A percentile compares a stretch with the other conserved stretches of the same genome.
Conservation (phyloP, 164 flowering plant species). For the Sextonia rubra region DNA sequence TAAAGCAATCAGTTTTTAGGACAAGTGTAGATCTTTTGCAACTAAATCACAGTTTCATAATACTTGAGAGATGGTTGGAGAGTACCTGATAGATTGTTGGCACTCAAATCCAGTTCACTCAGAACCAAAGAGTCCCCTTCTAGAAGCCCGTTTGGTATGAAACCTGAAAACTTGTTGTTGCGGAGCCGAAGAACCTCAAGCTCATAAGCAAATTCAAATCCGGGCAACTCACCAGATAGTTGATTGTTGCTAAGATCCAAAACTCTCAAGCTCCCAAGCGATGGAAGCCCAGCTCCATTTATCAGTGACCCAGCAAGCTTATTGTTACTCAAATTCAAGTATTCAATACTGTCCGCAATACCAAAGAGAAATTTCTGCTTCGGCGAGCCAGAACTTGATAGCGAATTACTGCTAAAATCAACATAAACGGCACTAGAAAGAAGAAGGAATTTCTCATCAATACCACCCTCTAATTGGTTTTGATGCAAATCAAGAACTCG, state of each 20-base stretch:
- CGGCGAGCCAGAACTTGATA: constrained; percentile 39
- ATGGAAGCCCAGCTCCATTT: constrained; percentile 32
- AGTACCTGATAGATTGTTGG: constrained; percentile 91
- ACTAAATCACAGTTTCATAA: not conserved
- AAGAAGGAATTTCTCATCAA: constrained; percentile 65
- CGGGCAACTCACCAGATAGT: constrained; percentile 86
- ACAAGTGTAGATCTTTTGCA: not conserved
- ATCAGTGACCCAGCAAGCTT: constrained; percentile 42
- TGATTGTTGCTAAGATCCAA: constrained; percentile 94
- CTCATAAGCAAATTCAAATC: constrained; percentile 75
- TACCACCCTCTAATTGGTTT: constrained; percentile 58
- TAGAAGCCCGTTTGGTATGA: constrained; percentile 66
- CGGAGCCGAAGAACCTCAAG: constrained; percentile 76
- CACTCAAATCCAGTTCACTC: constrained; percentile 82
- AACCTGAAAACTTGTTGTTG: constrained; percentile 74
- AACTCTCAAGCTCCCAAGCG: constrained; percentile 45
- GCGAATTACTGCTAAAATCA: constrained; percentile 80
- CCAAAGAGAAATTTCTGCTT: constrained; percentile 49
- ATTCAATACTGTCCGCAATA: constrained; percentile 58
- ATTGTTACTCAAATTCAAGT: constrained; percentile 55
- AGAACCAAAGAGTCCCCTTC: constrained; percentile 75
- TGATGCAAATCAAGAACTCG: constrained; percentile 79
- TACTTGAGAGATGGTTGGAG: constrained; percentile 90
- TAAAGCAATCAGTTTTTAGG: not conserved
- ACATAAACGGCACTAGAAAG: constrained; percentile 55